These are phyloP conservation scores for Pythium brachiatum DNA, from an alignment of 352 stramenopile species.

Conservation along the genomic window DNA sequence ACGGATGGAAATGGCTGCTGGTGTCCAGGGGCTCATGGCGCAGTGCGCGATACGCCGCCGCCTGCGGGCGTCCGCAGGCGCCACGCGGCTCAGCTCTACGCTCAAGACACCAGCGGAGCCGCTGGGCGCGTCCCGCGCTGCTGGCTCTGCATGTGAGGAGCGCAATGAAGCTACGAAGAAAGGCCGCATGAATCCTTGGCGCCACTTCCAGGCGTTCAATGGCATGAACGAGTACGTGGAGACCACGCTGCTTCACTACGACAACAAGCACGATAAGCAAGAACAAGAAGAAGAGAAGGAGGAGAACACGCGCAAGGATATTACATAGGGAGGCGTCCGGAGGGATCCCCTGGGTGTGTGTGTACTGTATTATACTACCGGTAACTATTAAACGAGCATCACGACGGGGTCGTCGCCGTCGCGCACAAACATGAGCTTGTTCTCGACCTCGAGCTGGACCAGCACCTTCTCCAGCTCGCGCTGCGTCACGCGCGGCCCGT, in stretches of 20 bases:
- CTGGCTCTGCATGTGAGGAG: background rate
- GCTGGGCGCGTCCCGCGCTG: background rate
- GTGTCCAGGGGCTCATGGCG: background rate
- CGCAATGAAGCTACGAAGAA: background rate
- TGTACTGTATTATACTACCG: conserved; percentile 23
- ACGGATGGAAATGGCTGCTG: background rate
- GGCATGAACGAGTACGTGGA: conserved; percentile 75
- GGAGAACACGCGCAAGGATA: background rate
- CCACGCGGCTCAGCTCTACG: background rate
- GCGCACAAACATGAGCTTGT: conserved; percentile 90
- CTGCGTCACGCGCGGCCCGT: conserved; percentile 32
- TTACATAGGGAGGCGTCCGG: background rate
- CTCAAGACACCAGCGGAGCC: conserved; percentile 1
- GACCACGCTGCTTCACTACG: conserved; percentile 64
- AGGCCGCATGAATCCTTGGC: conserved; percentile 28
- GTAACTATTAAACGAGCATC: conserved; percentile 77
- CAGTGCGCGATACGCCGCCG: background rate
- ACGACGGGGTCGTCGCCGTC: conserved; percentile 77
- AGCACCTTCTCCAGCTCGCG: conserved; percentile 70
- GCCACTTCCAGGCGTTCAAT: conserved; percentile 62
- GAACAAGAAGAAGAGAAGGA: background rate
- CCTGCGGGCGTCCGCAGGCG: background rate
- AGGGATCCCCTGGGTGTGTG: background rate
- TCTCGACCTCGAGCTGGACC: conserved; percentile 77
- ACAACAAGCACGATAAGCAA: conserved; percentile 24